Base-by-base conservation (phyloP, 2,329 filamentous ascomycete species). In the Alternaria atra region DNA sequence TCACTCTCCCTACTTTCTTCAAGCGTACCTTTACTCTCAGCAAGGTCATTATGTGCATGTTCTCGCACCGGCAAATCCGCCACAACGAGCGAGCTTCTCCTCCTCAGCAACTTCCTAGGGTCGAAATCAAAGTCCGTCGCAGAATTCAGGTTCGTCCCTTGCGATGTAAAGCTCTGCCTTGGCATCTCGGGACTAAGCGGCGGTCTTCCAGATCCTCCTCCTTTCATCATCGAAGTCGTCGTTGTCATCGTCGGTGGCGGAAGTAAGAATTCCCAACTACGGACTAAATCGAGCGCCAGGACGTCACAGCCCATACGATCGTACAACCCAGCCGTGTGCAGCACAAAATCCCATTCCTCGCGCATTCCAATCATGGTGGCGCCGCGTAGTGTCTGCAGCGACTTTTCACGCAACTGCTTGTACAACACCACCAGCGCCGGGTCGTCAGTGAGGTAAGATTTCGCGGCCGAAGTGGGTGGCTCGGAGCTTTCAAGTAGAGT, bases 271-370 rank as follows among this genome's bases (percentile, higher is more conserved):
- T 93, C 89, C 92, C 93, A 96, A 66, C 90, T 92, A 30, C 89
- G 87, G 13, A 95, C 90, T 6, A 98, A 82, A 71, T 96, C 92
- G 5, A 98, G 82, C 1, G 94, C 95, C 0, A 98, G 85, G 8
- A 97, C 79, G 77, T 97, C 94, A 73, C 95, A 97, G 3, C 95
- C 94, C 94, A 95, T 97, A 8, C 92, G 90, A 76, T 91, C 91
- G 73, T 94, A 98, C 17, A 95, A 83, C 55, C 89, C 85, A 15
- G 93, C 92, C 54, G 92, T 97, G 69, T 95, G 92, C 23, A 97
- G 82, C 1, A 97, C 89, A 75, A 97, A 97, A 32, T 91, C 88
- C 91, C 92, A 97, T 79, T 97, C 94, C 4, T 90, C 89, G 63
- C 86, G 87, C 0, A 91, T 90, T 2, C 89, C 90, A 17, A 97